These are phyloP conservation scores for Zangia roseola DNA, from an alignment of 768 basidiomycete species.

Conservation along the genomic window DNA sequence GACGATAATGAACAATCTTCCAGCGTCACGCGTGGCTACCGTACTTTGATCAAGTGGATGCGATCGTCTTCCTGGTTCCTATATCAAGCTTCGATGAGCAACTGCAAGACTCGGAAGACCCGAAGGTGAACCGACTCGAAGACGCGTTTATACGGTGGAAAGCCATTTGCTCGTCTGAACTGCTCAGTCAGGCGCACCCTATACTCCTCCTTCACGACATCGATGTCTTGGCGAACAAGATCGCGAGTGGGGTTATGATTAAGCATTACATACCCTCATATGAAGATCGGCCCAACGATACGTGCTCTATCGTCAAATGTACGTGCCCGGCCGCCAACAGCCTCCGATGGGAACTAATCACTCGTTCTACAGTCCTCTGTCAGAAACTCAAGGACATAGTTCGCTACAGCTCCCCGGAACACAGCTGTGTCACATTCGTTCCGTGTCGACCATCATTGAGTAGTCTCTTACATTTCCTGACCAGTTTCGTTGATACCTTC, in stretches of 20 bases:
- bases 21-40: conserved; percentile 81
- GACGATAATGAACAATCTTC: not conserved
- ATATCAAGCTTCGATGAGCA: conserved; percentile 81
- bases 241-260: conserved; percentile 56
- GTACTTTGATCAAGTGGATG: conserved; percentile 76
- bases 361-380: conserved; percentile 47
- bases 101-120: conserved; percentile 69
- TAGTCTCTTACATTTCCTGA: conserved; percentile 7
- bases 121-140: conserved; percentile 66
- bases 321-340: conserved; percentile 21
- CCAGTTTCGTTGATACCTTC: not conserved
- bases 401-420: conserved; percentile 56
- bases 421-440: conserved; percentile 59
- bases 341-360: not conserved
- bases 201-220: conserved; percentile 69
- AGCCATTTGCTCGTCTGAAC: conserved; percentile 60
- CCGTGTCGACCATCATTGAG: conserved; percentile 67
- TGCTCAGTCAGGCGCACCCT: conserved; percentile 56
- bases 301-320: conserved; percentile 65
- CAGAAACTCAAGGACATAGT: conserved; percentile 71
- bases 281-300: conserved; percentile 67
- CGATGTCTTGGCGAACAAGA: conserved; percentile 65
- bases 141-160: conserved; percentile 75
- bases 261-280: conserved; percentile 63
- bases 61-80: conserved; percentile 79